Evolutionary conservation across 805 yeast species (phyloP).

Genomic region (Metschnikowia lachancei): DNA sequence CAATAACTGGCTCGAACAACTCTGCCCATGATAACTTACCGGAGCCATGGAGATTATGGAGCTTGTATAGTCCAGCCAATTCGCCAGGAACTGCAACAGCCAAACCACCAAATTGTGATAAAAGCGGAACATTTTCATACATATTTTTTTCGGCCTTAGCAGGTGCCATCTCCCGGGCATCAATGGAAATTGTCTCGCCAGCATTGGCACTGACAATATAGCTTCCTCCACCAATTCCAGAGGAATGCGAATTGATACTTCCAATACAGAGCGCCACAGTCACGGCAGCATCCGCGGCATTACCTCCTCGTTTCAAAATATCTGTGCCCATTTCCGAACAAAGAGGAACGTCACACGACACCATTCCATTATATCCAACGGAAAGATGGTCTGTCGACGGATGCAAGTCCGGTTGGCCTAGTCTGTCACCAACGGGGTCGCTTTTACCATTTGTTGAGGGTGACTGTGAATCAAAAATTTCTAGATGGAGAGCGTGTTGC

Average conservation of each 20-base stretch:
- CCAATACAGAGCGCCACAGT: constrained; percentile 89
- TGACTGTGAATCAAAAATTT: background rate
- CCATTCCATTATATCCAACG: constrained; percentile 53
- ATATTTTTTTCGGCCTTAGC: constrained; percentile 55
- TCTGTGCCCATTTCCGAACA: constrained; percentile 64
- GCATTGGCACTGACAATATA: constrained; percentile 47
- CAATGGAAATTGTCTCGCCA: constrained; percentile 57
- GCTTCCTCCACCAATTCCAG: constrained; percentile 94
- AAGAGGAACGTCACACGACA: constrained; percentile 59
- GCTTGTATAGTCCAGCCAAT: constrained; percentile 69
- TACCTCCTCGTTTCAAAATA: constrained; percentile 58
- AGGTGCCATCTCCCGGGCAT: constrained; percentile 91
- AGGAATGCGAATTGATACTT: constrained; percentile 71
- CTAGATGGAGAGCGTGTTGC: constrained; percentile 4
- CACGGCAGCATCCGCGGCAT: constrained; percentile 92
- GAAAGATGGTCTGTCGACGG: constrained; percentile 42
- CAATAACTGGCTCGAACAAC: constrained; percentile 71
- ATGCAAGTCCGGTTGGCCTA: constrained; percentile 40
- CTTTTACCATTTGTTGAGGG: background rate
- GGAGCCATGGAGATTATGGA: constrained; percentile 62
- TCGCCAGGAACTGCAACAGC: constrained; percentile 93
- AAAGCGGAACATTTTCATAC: constrained; percentile 49
- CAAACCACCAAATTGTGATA: constrained; percentile 77
- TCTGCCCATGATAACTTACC: constrained; percentile 72
- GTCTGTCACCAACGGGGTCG: constrained; percentile 21